Conservation (phyloP, 2,329 filamentous ascomycete genomes). For the Penicillium vulpinum region DNA sequence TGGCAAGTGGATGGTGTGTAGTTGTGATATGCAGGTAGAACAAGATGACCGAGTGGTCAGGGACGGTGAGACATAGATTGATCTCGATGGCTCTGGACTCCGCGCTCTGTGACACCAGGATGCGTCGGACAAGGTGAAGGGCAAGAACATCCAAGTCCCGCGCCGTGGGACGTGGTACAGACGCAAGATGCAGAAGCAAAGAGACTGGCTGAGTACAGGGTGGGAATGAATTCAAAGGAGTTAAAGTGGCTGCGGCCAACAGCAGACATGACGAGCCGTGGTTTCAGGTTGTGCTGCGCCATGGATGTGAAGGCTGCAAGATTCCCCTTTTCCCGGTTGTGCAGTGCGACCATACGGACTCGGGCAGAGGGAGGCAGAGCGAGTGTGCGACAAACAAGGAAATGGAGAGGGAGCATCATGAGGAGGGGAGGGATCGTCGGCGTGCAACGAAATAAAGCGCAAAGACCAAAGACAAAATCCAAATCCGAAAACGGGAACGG, state of each 20-base stretch:
- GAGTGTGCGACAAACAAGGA: constrained; percentile 10
- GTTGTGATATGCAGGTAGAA: constrained; percentile 10
- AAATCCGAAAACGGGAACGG: background rate
- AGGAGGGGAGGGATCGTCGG: constrained; percentile 3
- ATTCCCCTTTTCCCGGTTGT: constrained; percentile 17
- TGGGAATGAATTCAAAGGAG: constrained; percentile 12
- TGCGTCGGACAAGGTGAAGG: constrained; percentile 6
- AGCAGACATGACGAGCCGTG: constrained; percentile 5
- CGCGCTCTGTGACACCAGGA: constrained; percentile 11
- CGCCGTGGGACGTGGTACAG: constrained; percentile 2
- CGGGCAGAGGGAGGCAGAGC: background rate
- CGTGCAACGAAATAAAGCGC: background rate
- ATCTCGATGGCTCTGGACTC: constrained; percentile 10
- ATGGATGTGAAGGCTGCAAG: constrained; percentile 20
- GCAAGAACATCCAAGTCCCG: constrained; percentile 5
- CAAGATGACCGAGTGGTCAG: constrained; percentile 4
- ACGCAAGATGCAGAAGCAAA: background rate
- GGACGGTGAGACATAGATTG: constrained; percentile 14
- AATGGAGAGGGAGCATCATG: constrained; percentile 9
- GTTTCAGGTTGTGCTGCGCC: constrained; percentile 18
- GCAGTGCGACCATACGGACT: constrained; percentile 15
- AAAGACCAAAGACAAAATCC: background rate
- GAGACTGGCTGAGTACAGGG: constrained; percentile 4
- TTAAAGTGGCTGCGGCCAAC: background rate
- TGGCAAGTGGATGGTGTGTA: constrained; percentile 1